Conservation (phyloP, 495 filamentous ascomycete species). For the Tuber borchii region DNA sequence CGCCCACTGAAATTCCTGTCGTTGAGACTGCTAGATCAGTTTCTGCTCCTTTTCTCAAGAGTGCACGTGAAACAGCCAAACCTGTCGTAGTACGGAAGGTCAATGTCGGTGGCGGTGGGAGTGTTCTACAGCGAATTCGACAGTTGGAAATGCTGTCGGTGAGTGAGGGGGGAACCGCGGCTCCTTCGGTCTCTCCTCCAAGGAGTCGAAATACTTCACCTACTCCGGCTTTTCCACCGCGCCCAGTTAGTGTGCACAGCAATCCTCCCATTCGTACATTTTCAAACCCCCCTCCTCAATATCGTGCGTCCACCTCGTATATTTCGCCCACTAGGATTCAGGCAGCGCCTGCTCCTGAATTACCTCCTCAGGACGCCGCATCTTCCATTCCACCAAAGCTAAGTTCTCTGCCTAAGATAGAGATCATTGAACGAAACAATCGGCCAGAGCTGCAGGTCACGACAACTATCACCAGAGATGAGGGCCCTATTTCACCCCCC, state of each 20-base stretch:
- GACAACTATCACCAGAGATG: conserved; percentile 36
- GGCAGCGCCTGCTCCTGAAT: conserved; percentile 6
- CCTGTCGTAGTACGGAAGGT: conserved; percentile 25
- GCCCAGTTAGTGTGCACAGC: conserved; percentile 27
- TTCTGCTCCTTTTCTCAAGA: conserved; percentile 40
- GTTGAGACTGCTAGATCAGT: conserved; percentile 38
- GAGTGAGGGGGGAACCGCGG: conserved; percentile 19
- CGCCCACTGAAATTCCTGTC: conserved; percentile 15
- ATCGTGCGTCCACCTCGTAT: conserved; percentile 21
- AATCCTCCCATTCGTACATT: conserved; percentile 27
- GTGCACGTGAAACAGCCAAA: conserved; percentile 22
- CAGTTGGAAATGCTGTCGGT: conserved; percentile 40
- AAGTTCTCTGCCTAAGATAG: conserved; percentile 25
- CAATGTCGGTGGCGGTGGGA: conserved; percentile 34
- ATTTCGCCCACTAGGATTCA: conserved; percentile 12
- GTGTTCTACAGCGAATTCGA: conserved; percentile 40
- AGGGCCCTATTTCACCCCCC: not conserved
- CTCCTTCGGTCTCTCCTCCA: conserved; percentile 18
- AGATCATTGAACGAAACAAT: conserved; percentile 39
- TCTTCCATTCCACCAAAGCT: conserved; percentile 17
- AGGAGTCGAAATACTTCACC: conserved; percentile 35
- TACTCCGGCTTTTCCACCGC: conserved; percentile 24
- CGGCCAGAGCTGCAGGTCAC: conserved; percentile 40
- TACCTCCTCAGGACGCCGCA: not conserved
- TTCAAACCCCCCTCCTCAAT: conserved; percentile 20